Conservation (phyloP, 2,329 filamentous ascomycete genomes). For the Sporothrix pseudoabietina region DNA sequence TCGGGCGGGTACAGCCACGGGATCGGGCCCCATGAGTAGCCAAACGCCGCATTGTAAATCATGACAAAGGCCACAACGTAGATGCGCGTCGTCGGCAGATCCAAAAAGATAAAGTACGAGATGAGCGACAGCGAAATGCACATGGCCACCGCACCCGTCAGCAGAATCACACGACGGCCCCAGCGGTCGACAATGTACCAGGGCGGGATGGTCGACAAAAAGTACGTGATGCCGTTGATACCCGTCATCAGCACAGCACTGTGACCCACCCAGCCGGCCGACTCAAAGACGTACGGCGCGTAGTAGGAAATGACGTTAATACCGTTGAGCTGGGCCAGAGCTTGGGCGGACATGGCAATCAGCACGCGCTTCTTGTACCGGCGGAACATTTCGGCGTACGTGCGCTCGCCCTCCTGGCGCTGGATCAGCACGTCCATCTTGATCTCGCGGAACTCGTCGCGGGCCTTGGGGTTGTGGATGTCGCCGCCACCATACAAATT, state of each 20-base stretch:
- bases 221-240: constrained; percentile 85
- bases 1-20: constrained; percentile 99
- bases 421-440: constrained; percentile 96
- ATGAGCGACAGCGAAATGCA: constrained; percentile 82
- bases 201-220: constrained; percentile 88
- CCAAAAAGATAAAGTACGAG: constrained; percentile 92
- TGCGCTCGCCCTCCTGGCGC: constrained; percentile 91
- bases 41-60: constrained; percentile 97
- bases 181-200: constrained; percentile 96
- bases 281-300: constrained; percentile 92
- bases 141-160: constrained; percentile 90
- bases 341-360: constrained; percentile 98
- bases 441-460: constrained; percentile 96
- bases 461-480: constrained; percentile 87
- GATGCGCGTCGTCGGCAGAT: constrained; percentile 74
- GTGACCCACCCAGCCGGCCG: constrained; percentile 91
- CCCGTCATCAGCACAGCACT: constrained; percentile 95
- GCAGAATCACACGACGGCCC: constrained; percentile 84
- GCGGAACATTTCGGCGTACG: constrained; percentile 92
- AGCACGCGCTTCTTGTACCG: constrained; percentile 90
- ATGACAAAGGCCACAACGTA: constrained; percentile 94
- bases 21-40: constrained; percentile 92
- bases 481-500: constrained; percentile 96
- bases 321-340: constrained; percentile 92
- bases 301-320: constrained; percentile 99